Base-by-base conservation (phyloP, 2,329 filamentous ascomycete genomes). In the Ophiocordyceps australis region DNA sequence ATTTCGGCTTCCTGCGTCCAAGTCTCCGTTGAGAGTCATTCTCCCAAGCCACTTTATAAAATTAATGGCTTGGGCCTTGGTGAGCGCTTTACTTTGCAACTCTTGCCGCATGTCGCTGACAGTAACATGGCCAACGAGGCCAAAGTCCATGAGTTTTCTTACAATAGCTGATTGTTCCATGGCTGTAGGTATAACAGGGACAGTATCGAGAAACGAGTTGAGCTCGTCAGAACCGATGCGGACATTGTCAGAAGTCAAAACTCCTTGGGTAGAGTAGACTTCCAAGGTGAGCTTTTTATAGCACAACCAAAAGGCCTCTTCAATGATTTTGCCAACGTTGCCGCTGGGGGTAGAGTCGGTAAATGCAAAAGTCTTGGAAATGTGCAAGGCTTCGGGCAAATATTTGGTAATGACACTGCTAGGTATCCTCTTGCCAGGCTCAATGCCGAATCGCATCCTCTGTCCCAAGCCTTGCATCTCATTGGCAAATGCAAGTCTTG, bases 261-360 rank as follows among this genome's bases (percentile, higher is more conserved):
- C 74, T 29, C 91, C 91, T 30, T 75, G 71, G 13, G 77, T 92
- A 2, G 85, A 94, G 35, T 91, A 73, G 6, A 94, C 66, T 41
- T 94, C 85, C 30, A 95, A 82, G 0, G 70, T 75, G 3, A 81
- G 72, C 34, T 75, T 76, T 43, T 71, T 75, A 41, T 79, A 89
- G 34, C 81, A 85, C 19, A 73, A 91, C 89, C 89, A 98, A 45
- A 98, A 98, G 0, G 83, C 80, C 49, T 94, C 81, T 42, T 94
- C 85, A 27, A 98, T 81, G 32, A 81, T 76, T 41, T 82, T 72
- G 0, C 83, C 81, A 13, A 95, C 78, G 32, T 79, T 65, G 1
- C 66, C 65, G 33, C 79, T 91, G 2, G 89, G 89, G 1, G 91
- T 95, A 2, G 89, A 94, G 41, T 93, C 81, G 20, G 64, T 65